Percentiles rank a stretch among this genome's conserved stretches.
phyloP scores from a whole-genome alignment of 139 green algal genomes.

The Mesotaenium endlicherianum region DNA sequence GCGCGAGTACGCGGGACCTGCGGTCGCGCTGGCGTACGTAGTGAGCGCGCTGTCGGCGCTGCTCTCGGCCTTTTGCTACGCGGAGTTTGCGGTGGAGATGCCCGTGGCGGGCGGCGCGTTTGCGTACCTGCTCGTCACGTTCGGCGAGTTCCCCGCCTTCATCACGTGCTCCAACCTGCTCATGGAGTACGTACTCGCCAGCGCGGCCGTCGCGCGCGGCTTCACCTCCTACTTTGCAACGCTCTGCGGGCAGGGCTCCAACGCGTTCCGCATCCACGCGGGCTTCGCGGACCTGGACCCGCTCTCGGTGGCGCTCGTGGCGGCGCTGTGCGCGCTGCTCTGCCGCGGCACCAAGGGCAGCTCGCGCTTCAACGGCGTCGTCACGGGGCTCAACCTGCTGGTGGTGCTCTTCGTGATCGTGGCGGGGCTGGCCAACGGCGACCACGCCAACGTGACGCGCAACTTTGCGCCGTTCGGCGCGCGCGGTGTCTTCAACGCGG shows the following conservation, averaged over 20 bases:
- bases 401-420: conserved; percentile 58
- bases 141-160: conserved; percentile 77
- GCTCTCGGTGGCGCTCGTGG: conserved; percentile 56
- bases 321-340: conserved; percentile 57
- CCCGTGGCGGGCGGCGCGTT: conserved; percentile 79
- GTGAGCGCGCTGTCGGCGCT: conserved; percentile 62
- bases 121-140: conserved; percentile 74
- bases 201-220: conserved; percentile 74
- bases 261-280: conserved; percentile 55
- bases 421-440: conserved; percentile 52
- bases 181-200: conserved; percentile 81
- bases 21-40: conserved; percentile 35
- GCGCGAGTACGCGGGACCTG: conserved; percentile 44
- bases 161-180: conserved; percentile 76
- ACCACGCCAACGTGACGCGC: conserved; percentile 56
- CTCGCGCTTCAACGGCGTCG: conserved; percentile 71
- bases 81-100: conserved; percentile 78
- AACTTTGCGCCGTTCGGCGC: conserved; percentile 60
- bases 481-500: conserved; percentile 65
- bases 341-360: conserved; percentile 65
- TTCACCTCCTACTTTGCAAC: conserved; percentile 78
- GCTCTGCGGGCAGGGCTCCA: conserved; percentile 56
- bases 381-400: conserved; percentile 52
- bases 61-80: conserved; percentile 79
- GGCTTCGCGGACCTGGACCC: conserved; percentile 65